These are phyloP conservation scores for Quercus lobata DNA, from an alignment of 331 rosid genomes.

Conservation along the genomic window DNA sequence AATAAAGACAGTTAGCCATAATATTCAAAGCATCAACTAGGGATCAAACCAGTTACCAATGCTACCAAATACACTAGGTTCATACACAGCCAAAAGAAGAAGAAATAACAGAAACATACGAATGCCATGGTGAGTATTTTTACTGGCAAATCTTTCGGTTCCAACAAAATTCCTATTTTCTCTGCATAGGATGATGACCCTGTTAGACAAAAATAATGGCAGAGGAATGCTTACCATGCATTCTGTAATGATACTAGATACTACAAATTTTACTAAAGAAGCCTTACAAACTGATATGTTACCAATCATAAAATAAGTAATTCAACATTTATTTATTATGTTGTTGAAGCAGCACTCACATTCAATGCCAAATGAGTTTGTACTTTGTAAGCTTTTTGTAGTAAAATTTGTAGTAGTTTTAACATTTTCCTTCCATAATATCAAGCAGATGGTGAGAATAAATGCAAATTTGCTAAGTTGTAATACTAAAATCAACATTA, in stretches of 20 bases:
- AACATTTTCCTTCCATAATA: too few relatives aligned
- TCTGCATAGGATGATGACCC: constrained; percentile 17
- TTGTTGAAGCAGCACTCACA: too few relatives aligned
- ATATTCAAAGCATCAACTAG: neutral
- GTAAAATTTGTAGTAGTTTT: too few relatives aligned
- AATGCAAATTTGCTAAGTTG: too few relatives aligned
- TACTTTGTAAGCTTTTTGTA: too few relatives aligned
- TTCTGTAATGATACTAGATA: neutral
- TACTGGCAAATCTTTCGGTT: constrained; percentile 58
- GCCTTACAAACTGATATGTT: too few relatives aligned
- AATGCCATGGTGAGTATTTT: constrained; percentile 57
- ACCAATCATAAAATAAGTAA: too few relatives aligned
- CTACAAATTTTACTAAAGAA: too few relatives aligned
- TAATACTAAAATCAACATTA: too few relatives aligned
- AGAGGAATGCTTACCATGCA: neutral
- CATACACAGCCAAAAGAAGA: neutral
- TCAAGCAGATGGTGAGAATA: too few relatives aligned
- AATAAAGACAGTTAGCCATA: neutral
- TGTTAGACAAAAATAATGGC: neutral
- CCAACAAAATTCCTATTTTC: constrained; percentile 52
- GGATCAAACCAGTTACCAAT: neutral
- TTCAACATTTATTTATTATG: too few relatives aligned
- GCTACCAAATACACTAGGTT: neutral
- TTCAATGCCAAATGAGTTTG: too few relatives aligned
- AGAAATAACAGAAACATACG: constrained; percentile 16